A percentile compares a stretch with the other conserved stretches of the same genome.
phyloP scores from a whole-genome alignment of 352 stramenopile species.

The Pythium phragmitis region DNA sequence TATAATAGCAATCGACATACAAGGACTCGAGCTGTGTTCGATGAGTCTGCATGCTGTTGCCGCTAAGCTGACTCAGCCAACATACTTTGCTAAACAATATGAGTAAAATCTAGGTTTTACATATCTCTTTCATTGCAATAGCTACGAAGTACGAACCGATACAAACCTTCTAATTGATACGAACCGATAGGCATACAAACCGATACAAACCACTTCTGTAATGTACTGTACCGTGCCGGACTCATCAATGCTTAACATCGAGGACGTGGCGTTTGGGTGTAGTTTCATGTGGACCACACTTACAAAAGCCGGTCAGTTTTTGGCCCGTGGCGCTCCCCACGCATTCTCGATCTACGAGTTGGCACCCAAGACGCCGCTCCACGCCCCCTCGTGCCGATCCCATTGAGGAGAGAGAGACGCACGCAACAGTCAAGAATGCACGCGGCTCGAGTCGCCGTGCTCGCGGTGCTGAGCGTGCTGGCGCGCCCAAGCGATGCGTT shows the following conservation, averaged over 20 bases:
- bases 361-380: neutral
- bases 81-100: too few species aligned
- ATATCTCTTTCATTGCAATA: too few species aligned
- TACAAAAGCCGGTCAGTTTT: slow-evolving; percentile 12
- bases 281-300: slow-evolving; percentile 15
- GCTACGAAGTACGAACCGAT: neutral
- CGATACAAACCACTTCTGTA: neutral
- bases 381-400: neutral
- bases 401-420: neutral
- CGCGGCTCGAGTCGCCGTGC: slow-evolving; percentile 26
- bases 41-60: too few species aligned
- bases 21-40: too few species aligned
- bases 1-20: too few species aligned
- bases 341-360: slow-evolving; percentile 4
- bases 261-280: slow-evolving; percentile 8
- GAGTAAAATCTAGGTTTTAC: too few species aligned
- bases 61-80: too few species aligned
- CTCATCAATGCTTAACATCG: slow-evolving; percentile 1
- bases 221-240: slow-evolving; percentile 7
- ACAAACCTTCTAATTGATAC: neutral
- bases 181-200: neutral
- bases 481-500: slow-evolving; percentile 37
- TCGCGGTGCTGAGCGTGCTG: slow-evolving; percentile 26
- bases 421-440: slow-evolving; percentile 13
- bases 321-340: neutral